Base-by-base conservation (phyloP, 495 filamentous ascomycete genomes). In the Xylaria curta region DNA sequence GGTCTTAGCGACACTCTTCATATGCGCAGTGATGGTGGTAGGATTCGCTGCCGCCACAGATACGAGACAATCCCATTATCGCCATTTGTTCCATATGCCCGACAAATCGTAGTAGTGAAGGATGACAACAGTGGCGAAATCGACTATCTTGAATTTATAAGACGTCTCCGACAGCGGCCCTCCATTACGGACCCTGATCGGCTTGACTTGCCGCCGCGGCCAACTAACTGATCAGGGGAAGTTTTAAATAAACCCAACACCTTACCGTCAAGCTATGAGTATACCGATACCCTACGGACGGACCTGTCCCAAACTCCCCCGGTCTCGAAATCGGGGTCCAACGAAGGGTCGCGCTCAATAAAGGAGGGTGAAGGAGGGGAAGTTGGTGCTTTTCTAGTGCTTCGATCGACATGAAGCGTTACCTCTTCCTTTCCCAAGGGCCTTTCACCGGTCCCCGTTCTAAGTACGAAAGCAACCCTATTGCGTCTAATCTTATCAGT, bases 101-200 rank as follows among this genome's bases (percentile, higher is more conserved):
- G 53, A 49, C 62, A 40, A 51, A 53, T 17, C n/a, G 63, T 66
- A 66, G 63, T 38, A 21, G 31, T 47, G 28, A 49, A 47, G 38
- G 31, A 24, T 53, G 31, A 66, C 46, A 66, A 38, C 12, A 51
- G 68, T 64, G 68, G 60, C 68, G 17, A 70, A 56, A 21, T 33
- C 59, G 8, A 40, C 47, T 58, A 69, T 61, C 31, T 40, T 28
- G 17, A 61, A 31, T 26, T 69, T 33, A 59, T 63, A 47, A 46
- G 58, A 47, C 44, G 46, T 70, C 69, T 70, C 69, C 69, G 69
- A 72, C 36, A 66, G n/a, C 69, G 69, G 69, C 69, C 69, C 69
- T 67, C 69, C 69, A 51, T 51, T 61, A 72, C 69, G 24, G 58
- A 42, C 24, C 26, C 42, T 13, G 38, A 46, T 54, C 68, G 26